Evolutionary conservation across 1,284 basidiomycete genomes (phyloP).

Genomic region (Tetrapyrgos nigripes): DNA sequence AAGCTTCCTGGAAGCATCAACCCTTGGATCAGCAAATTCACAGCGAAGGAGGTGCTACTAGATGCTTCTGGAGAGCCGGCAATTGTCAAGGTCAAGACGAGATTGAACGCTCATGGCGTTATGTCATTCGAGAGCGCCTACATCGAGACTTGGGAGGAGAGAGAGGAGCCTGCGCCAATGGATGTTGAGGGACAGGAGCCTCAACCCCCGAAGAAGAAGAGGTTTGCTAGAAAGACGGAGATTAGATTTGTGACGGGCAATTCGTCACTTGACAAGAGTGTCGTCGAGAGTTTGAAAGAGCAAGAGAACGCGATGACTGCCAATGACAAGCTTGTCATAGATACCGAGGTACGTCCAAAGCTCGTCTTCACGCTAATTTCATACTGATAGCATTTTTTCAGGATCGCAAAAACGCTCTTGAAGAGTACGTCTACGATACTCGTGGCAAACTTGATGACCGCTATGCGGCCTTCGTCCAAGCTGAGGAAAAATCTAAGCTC

Average conservation of each 20-base stretch:
- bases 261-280: slow-evolving; percentile 64
- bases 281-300: slow-evolving; percentile 75
- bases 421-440: slow-evolving; percentile 96
- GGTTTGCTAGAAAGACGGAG: slow-evolving; percentile 81
- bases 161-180: slow-evolving; percentile 57
- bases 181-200: slow-evolving; percentile 28
- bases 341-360: slow-evolving; percentile 79
- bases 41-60: slow-evolving; percentile 79
- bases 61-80: slow-evolving; percentile 75
- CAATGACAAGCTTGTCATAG: slow-evolving; percentile 91
- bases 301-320: slow-evolving; percentile 88
- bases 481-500: slow-evolving; percentile 80
- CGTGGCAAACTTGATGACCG: slow-evolving; percentile 90
- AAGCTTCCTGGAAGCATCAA: slow-evolving; percentile 79
- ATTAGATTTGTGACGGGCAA: slow-evolving; percentile 73
- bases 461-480: slow-evolving; percentile 76
- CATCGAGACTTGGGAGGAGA: slow-evolving; percentile 84
- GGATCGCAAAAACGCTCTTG: slow-evolving; percentile 96
- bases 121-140: slow-evolving; percentile 88
- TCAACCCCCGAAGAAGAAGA: slow-evolving; percentile 82
- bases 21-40: slow-evolving; percentile 84
- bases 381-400: slow-evolving; percentile 33
- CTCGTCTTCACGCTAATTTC: neutral
- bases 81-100: slow-evolving; percentile 88
- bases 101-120: slow-evolving; percentile 86